Percentiles rank a stretch among this genome's conserved stretches.
phyloP scores from a whole-genome alignment of 1,139 yeast genomes.

The Saccharomycopsis phalli region DNA sequence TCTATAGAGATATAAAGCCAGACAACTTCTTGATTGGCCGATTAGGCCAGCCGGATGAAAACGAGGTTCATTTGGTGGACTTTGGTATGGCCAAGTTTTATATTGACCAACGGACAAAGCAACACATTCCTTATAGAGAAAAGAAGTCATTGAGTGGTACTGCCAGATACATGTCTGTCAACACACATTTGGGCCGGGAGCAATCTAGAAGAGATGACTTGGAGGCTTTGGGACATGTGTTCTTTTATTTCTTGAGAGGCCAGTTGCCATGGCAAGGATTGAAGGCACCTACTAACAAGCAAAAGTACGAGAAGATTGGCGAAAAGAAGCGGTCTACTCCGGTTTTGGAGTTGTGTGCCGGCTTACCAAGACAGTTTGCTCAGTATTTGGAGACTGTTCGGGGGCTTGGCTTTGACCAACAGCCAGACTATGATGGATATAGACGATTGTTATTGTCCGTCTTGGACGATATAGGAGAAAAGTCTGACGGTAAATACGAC shows the following conservation, averaged over 20 bases:
- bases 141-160: constrained; percentile 92
- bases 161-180: constrained; percentile 95
- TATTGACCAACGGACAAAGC: constrained; percentile 89
- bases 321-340: constrained; percentile 68
- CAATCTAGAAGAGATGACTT: constrained; percentile 93
- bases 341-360: constrained; percentile 57
- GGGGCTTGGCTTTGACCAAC: constrained; percentile 63
- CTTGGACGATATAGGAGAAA: constrained; percentile 47
- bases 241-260: constrained; percentile 87
- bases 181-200: constrained; percentile 94
- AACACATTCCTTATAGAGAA: constrained; percentile 94
- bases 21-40: constrained; percentile 67
- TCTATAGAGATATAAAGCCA: constrained; percentile 71
- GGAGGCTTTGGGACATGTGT: constrained; percentile 92
- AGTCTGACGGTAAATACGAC: constrained; percentile 64
- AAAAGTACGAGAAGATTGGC: constrained; percentile 76
- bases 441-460: constrained; percentile 54
- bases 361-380: constrained; percentile 69
- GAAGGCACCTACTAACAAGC: constrained; percentile 75
- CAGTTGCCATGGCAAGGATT: constrained; percentile 98
- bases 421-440: constrained; percentile 69
- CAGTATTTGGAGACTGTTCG: constrained; percentile 67
- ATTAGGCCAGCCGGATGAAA: constrained; percentile 56
- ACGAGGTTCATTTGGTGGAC: constrained; percentile 61
- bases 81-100: constrained; percentile 98